phyloP scores from a whole-genome alignment of 2,329 filamentous ascomycete species.

The Pseudogymnoascus sp. region DNA sequence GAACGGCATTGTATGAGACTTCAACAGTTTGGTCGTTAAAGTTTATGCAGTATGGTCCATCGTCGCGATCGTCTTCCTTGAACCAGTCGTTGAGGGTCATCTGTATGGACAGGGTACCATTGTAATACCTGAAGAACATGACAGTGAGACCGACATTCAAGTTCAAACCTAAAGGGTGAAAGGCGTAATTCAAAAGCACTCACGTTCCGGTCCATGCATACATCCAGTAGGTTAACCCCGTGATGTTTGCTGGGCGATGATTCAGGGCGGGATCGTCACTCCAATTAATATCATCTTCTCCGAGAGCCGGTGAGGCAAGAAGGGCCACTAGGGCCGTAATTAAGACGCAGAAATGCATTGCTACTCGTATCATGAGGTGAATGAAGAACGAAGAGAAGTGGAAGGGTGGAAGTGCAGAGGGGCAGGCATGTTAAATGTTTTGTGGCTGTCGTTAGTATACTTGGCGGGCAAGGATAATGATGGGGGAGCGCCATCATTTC shows the following conservation, averaged over 20 bases:
- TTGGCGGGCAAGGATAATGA: background rate
- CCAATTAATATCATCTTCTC: background rate
- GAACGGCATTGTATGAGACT: background rate
- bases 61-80: background rate
- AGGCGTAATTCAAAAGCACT: background rate
- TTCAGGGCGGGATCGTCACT: background rate
- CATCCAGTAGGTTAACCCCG: background rate
- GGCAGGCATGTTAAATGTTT: background rate
- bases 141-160: background rate
- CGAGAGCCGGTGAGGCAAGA: background rate
- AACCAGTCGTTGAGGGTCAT: background rate
- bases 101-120: background rate
- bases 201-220: background rate
- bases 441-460: background rate
- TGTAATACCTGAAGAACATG: background rate
- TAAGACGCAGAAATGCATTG: background rate
- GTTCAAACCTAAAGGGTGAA: background rate
- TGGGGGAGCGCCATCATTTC: background rate
- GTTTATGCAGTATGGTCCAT: background rate
- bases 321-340: background rate
- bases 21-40: background rate
- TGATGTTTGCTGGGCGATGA: background rate
- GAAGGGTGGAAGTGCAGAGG: background rate
- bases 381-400: background rate
- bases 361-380: background rate